A percentile compares a stretch with the other conserved stretches of the same genome.
Conservation (phyloP, 177 flowering plant genomes). For the Vitis hybrid region DNA sequence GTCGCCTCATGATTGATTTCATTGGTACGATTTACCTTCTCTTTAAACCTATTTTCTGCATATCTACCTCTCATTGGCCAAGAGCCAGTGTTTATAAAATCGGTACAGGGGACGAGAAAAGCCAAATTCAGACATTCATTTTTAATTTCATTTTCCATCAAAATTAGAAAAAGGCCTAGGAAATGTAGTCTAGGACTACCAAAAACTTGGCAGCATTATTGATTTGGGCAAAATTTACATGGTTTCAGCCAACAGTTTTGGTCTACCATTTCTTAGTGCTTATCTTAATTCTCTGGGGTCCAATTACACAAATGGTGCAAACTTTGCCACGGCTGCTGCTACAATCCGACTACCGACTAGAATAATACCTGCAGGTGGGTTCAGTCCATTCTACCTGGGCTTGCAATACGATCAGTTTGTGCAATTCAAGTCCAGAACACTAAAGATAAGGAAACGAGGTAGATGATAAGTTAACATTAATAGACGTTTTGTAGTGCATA, state of each 20-base stretch:
- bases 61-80: too few relatives aligned
- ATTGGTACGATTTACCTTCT: conserved; percentile 16
- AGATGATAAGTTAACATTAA: not conserved
- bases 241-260: conserved; percentile 17
- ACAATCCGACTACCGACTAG: conserved; percentile 14
- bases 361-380: conserved; percentile 12
- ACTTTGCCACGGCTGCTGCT: conserved; percentile 29
- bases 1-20: conserved; percentile 24
- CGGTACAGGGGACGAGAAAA: too few relatives aligned
- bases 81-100: too few relatives aligned
- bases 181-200: too few relatives aligned
- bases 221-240: not conserved
- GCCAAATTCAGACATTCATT: too few relatives aligned
- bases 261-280: conserved; percentile 25
- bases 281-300: conserved; percentile 29
- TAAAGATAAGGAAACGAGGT: conserved; percentile 6
- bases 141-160: too few relatives aligned
- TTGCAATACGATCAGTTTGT: conserved; percentile 18
- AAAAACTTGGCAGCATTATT: not conserved
- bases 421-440: conserved; percentile 20
- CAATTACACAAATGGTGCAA: conserved; percentile 31
- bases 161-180: too few relatives aligned
- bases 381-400: conserved; percentile 29
- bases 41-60: not conserved
- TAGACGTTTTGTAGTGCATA: not conserved